Evolutionary conservation across 202 grass and related monocot genomes (phyloP).

Genomic region (Bolboschoenoplectus hybrid): DNA sequence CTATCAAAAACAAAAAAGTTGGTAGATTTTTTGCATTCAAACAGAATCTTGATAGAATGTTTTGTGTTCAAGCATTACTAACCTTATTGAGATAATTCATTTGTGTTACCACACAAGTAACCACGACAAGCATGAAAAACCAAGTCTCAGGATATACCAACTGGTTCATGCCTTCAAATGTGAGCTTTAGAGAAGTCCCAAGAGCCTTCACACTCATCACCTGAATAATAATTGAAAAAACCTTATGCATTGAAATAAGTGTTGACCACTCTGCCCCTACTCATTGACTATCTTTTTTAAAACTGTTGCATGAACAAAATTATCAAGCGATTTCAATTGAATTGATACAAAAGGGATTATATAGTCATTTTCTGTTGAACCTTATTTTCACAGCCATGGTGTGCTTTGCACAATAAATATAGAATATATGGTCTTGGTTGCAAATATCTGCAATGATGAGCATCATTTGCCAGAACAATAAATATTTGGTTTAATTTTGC

Average conservation of each 20-base stretch:
- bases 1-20: constrained; percentile 38
- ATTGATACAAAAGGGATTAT: background rate
- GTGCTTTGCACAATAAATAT: background rate
- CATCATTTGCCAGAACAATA: background rate
- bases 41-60: background rate
- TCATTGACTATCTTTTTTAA: background rate
- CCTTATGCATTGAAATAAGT: constrained; percentile 11
- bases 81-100: constrained; percentile 99
- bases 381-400: background rate
- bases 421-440: background rate
- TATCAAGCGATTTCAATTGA: background rate
- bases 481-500: constrained; percentile 8
- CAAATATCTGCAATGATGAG: background rate
- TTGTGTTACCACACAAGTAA: constrained; percentile 84
- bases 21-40: constrained; percentile 6
- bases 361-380: background rate
- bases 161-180: constrained; percentile 92
- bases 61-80: constrained; percentile 20
- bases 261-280: background rate
- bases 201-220: constrained; percentile 99
- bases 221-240: constrained; percentile 46
- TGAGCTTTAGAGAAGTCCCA: constrained; percentile 89
- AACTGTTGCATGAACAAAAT: constrained; percentile 10
- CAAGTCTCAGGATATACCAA: constrained; percentile 88
- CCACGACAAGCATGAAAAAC: constrained; percentile 92